Evolutionary conservation across 2,329 filamentous ascomycete genomes (phyloP).

Genomic region (Aspergillus sp.): DNA sequence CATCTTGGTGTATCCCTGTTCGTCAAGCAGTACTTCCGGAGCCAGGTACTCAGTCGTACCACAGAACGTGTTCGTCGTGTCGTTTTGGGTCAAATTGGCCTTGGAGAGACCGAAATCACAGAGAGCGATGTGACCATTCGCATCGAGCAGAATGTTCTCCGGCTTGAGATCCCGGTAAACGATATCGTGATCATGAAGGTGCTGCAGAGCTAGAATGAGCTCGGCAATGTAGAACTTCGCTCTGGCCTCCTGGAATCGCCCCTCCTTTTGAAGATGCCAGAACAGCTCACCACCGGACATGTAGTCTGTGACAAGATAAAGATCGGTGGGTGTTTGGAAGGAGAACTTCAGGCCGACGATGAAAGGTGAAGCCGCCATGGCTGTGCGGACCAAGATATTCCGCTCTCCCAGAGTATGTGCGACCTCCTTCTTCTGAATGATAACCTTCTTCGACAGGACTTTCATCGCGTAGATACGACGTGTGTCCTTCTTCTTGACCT

Average conservation of each 20-base stretch:
- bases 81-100: slow-evolving; percentile 93
- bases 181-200: slow-evolving; percentile 94
- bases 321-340: slow-evolving; percentile 93
- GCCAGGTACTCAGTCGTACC: slow-evolving; percentile 97
- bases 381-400: slow-evolving; percentile 95
- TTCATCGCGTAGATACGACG: slow-evolving; percentile 98
- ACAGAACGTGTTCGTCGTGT: slow-evolving; percentile 98
- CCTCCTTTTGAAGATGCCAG: slow-evolving; percentile 97
- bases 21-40: slow-evolving; percentile 90
- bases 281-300: slow-evolving; percentile 99
- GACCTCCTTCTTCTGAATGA: slow-evolving; percentile 99
- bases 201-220: slow-evolving; percentile 89
- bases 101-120: slow-evolving; percentile 98
- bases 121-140: slow-evolving; percentile 94
- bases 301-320: slow-evolving; percentile 98
- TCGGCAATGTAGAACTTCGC: slow-evolving; percentile 99
- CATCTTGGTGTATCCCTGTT: slow-evolving; percentile 99
- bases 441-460: slow-evolving; percentile 98
- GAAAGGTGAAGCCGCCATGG: slow-evolving; percentile 92
- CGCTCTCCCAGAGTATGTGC: slow-evolving; percentile 95
- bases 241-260: slow-evolving; percentile 87
- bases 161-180: slow-evolving; percentile 97
- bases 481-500: slow-evolving; percentile 96
- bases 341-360: slow-evolving; percentile 98
- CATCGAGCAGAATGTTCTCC: slow-evolving; percentile 94